Conservation (phyloP, 2,329 filamentous ascomycete genomes). For the Ceratocystis ficicola region DNA sequence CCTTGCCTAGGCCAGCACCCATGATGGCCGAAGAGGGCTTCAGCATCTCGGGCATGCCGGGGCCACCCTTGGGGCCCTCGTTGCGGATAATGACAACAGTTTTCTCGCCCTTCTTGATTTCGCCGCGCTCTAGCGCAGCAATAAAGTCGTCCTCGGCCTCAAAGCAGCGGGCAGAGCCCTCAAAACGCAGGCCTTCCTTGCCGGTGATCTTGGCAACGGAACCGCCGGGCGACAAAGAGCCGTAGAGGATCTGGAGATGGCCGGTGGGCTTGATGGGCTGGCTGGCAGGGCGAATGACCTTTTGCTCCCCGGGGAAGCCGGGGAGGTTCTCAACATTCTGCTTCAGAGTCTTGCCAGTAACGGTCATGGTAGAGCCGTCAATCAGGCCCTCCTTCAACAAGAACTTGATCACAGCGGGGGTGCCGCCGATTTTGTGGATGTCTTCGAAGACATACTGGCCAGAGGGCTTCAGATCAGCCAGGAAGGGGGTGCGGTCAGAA, state of each 20-base stretch:
- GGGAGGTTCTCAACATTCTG: conserved; percentile 71
- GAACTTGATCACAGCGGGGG: conserved; percentile 76
- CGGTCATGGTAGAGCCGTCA: conserved; percentile 66
- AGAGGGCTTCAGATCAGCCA: conserved; percentile 73
- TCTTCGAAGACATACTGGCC: conserved; percentile 82
- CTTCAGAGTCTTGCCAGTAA: conserved; percentile 80
- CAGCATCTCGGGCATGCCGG: conserved; percentile 90
- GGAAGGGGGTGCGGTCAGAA: conserved; percentile 64
- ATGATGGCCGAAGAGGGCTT: conserved; percentile 89
- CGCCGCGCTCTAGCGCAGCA: conserved; percentile 59
- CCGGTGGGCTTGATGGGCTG: conserved; percentile 81
- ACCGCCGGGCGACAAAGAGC: conserved; percentile 73
- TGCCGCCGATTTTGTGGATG: conserved; percentile 74
- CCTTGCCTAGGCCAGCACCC: conserved; percentile 70
- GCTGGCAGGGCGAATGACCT: conserved; percentile 66
- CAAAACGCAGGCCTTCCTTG: conserved; percentile 78
- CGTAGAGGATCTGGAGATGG: conserved; percentile 78
- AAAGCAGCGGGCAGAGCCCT: conserved; percentile 69
- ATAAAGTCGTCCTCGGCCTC: conserved; percentile 76
- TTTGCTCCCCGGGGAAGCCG: conserved; percentile 61
- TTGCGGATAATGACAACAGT: conserved; percentile 85
- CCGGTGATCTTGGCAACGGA: conserved; percentile 90
- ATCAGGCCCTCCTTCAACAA: conserved; percentile 73
- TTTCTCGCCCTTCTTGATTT: conserved; percentile 76
- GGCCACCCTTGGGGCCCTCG: conserved; percentile 84